phyloP scores from a whole-genome alignment of 2,329 filamentous ascomycete genomes.

The Exserohilum rostratum region DNA sequence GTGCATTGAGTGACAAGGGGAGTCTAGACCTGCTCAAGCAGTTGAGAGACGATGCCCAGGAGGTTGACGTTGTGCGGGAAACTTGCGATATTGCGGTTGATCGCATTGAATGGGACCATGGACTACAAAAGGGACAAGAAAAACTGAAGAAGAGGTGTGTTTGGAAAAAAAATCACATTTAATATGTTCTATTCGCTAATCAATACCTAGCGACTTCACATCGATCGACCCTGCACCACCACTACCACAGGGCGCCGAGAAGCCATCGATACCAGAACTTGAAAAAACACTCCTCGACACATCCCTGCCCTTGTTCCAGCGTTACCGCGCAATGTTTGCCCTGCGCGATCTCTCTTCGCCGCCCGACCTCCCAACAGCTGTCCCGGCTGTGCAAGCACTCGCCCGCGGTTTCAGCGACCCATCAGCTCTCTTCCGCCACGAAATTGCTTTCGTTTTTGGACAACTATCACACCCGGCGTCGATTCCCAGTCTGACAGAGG shows the following conservation, averaged over 20 bases:
- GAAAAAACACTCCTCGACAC: conserved; percentile 80
- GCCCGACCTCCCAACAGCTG: conserved; percentile 85
- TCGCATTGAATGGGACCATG: conserved; percentile 88
- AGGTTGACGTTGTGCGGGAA: conserved; percentile 83
- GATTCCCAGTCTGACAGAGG: conserved; percentile 82
- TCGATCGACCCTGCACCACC: conserved; percentile 96
- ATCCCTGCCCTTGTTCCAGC: conserved; percentile 79
- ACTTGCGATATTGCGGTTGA: conserved; percentile 97
- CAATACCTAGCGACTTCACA: conserved; percentile 77
- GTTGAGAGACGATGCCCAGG: conserved; percentile 75
- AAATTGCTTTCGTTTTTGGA: conserved; percentile 97
- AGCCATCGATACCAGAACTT: conserved; percentile 73
- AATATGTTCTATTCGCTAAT: conserved; percentile 15
- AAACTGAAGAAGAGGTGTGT: conserved; percentile 79
- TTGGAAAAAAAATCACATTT: not conserved
- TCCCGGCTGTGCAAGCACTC: conserved; percentile 83
- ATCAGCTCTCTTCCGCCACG: conserved; percentile 94
- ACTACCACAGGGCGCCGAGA: conserved; percentile 69
- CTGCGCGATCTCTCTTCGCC: conserved; percentile 94
- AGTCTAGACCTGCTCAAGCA: conserved; percentile 76
- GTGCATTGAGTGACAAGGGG: conserved; percentile 76
- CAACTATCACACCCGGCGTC: conserved; percentile 96
- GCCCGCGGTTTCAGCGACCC: conserved; percentile 83
- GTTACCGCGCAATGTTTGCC: conserved; percentile 98
- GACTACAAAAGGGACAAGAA: conserved; percentile 64